A percentile compares a stretch with the other conserved stretches of the same genome.
Evolutionary conservation across 176 grass and related monocot species (phyloP).

Genomic region (Puccinellia tenuiflora): DNA sequence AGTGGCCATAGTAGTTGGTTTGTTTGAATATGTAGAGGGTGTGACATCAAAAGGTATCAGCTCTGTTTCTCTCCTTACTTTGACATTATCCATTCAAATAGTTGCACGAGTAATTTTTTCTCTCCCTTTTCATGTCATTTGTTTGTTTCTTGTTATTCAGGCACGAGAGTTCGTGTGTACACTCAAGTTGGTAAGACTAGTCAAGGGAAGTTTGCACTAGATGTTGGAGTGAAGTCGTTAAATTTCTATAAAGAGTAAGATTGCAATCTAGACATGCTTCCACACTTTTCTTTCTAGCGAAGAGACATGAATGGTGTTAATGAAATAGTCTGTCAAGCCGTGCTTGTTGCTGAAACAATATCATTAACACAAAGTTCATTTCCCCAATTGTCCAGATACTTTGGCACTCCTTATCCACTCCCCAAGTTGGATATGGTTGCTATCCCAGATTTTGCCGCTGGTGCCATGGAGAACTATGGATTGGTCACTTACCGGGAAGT

Average conservation of each 20-base stretch:
- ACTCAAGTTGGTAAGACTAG: conserved; percentile 63
- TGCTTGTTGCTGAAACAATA: neutral
- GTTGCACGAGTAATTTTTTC: neutral
- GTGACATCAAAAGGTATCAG: conserved; percentile 49
- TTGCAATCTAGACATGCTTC: neutral
- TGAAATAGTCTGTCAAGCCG: neutral
- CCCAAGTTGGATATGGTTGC: conserved; percentile 95
- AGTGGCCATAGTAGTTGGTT: conserved; percentile 78
- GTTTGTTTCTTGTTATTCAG: conserved; percentile 35
- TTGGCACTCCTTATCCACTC: conserved; percentile 80
- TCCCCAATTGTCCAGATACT: conserved; percentile 51
- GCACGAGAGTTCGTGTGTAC: conserved; percentile 71
- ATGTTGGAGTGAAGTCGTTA: conserved; percentile 72
- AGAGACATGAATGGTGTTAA: neutral
- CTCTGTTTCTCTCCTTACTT: neutral
- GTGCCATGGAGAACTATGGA: conserved; percentile 98
- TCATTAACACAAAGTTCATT: conserved; percentile 14
- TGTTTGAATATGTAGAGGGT: conserved; percentile 62
- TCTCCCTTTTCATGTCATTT: neutral
- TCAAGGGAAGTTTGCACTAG: conserved; percentile 83
- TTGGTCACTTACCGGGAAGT: conserved; percentile 71
- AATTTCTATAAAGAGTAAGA: conserved; percentile 77
- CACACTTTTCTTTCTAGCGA: conserved; percentile 12
- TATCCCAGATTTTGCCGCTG: conserved; percentile 81
- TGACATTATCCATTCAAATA: neutral